A percentile compares a stretch with the other conserved stretches of the same genome.
phyloP scores from a whole-genome alignment of 805 yeast species.

The Hanseniaspora lindneri region DNA sequence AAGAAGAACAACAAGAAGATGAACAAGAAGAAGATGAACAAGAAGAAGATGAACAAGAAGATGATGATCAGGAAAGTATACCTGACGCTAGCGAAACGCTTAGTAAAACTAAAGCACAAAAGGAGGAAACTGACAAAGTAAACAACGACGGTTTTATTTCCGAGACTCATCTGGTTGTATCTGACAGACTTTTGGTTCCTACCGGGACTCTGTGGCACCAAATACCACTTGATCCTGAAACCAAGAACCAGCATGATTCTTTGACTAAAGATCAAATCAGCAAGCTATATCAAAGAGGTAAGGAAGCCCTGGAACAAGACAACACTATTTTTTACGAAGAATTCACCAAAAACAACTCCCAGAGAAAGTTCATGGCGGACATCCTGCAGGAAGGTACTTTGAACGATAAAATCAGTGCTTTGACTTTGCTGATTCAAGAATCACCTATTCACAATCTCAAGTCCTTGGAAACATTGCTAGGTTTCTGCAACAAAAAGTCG shows the following conservation, averaged over 20 bases:
- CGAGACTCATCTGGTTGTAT: slow-evolving; percentile 34
- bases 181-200: slow-evolving; percentile 47
- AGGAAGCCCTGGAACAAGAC: slow-evolving; percentile 53
- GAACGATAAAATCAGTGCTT: slow-evolving; percentile 87
- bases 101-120: slow-evolving; percentile 19
- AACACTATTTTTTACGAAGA: slow-evolving; percentile 60
- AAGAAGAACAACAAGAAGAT: slow-evolving; percentile 24
- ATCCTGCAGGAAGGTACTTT: slow-evolving; percentile 85
- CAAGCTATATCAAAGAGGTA: slow-evolving; percentile 53
- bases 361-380: slow-evolving; percentile 76
- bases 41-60: slow-evolving; percentile 21
- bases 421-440: slow-evolving; percentile 85
- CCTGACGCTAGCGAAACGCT: too few species aligned
- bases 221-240: slow-evolving; percentile 33
- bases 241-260: slow-evolving; percentile 19
- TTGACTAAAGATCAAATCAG: slow-evolving; percentile 45
- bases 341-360: slow-evolving; percentile 64
- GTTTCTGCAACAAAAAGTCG: slow-evolving; percentile 79
- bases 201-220: slow-evolving; percentile 69
- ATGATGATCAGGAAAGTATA: too few species aligned
- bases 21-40: slow-evolving; percentile 23
- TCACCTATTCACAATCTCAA: slow-evolving; percentile 84
- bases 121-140: slow-evolving; percentile 21
- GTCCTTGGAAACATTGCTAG: slow-evolving; percentile 65
- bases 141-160: slow-evolving; percentile 28